These are phyloP conservation scores for Alternaria panax DNA, from an alignment of 2,329 filamentous ascomycete species.

Conservation along the genomic window DNA sequence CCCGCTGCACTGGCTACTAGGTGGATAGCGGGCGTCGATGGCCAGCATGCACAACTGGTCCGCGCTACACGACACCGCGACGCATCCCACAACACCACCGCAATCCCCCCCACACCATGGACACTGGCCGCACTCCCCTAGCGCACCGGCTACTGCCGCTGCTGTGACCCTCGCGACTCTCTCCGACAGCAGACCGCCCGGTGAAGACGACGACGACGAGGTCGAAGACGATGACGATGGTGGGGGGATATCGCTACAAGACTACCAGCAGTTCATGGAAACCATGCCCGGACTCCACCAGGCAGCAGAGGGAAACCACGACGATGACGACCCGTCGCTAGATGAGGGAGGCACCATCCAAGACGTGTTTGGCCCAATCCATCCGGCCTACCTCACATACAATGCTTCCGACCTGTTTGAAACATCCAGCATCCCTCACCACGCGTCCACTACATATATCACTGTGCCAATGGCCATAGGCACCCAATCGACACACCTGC, in stretches of 20 bases:
- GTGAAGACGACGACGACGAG: conserved; percentile 7
- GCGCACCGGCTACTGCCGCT: conserved; percentile 35
- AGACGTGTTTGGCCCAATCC: conserved; percentile 26
- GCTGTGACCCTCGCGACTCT: conserved; percentile 40
- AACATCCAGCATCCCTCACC: conserved; percentile 15
- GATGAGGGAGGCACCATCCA: conserved; percentile 16
- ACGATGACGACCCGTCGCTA: conserved; percentile 2
- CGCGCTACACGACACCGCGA: conserved; percentile 22
- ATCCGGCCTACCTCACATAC: conserved; percentile 17
- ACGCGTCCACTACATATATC: conserved; percentile 23
- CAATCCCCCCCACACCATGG: conserved; percentile 6
- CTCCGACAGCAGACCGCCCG: conserved; percentile 38
- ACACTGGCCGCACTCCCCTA: conserved; percentile 27
- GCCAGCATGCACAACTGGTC: conserved; percentile 31
- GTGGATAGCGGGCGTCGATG: conserved; percentile 33
- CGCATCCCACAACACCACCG: conserved; percentile 20
- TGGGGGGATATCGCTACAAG: conserved; percentile 40
- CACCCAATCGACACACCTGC: conserved; percentile 18
- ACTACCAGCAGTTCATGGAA: conserved; percentile 22
- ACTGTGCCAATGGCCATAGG: conserved; percentile 19
- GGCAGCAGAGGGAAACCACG: conserved; percentile 10
- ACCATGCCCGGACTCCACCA: conserved; percentile 7
- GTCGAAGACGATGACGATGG: conserved; percentile 26
- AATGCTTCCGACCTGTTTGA: conserved; percentile 14
- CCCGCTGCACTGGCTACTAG: conserved; percentile 19